These are phyloP conservation scores for Penicillium canariense DNA, from an alignment of 495 filamentous ascomycete genomes.

Conservation along the genomic window DNA sequence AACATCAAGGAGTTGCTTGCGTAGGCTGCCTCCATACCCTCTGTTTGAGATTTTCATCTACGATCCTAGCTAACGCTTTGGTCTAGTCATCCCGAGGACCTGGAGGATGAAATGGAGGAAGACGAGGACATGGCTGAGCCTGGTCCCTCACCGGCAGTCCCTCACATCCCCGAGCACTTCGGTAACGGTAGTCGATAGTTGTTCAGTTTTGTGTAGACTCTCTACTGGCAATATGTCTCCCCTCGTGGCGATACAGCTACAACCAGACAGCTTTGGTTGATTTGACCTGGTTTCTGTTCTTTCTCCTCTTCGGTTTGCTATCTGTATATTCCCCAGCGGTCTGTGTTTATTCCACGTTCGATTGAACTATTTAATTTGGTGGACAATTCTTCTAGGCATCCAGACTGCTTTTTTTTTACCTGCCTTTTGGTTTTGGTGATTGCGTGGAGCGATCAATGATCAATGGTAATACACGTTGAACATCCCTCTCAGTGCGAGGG, in stretches of 20 bases:
- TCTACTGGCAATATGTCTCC: too few species aligned
- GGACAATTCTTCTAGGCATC: neutral
- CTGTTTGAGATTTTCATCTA: neutral
- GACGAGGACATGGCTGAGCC: slow-evolving; percentile 40
- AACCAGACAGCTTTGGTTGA: neutral
- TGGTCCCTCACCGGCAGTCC: slow-evolving; percentile 32
- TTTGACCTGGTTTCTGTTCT: neutral
- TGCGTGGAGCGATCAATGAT: neutral
- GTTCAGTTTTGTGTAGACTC: too few species aligned
- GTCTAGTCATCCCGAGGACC: slow-evolving; percentile 45
- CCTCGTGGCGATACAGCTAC: neutral
- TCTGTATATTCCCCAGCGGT: slow-evolving; percentile 21
- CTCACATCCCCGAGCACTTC: slow-evolving; percentile 35
- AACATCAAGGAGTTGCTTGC: slow-evolving; percentile 87
- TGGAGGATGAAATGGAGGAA: slow-evolving; percentile 54
- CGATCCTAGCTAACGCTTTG: slow-evolving; percentile 9
- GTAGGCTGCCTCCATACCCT: slow-evolving; percentile 39
- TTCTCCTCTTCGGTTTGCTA: neutral
- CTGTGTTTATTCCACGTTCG: neutral
- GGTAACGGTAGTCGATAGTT: slow-evolving; percentile 21
- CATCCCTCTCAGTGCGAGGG: neutral
- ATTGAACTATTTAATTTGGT: neutral
- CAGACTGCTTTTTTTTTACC: neutral
- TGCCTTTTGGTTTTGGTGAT: neutral
- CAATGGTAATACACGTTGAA: neutral